Base-by-base conservation (phyloP, 805 yeast species). In the Pichia scutulata region DNA sequence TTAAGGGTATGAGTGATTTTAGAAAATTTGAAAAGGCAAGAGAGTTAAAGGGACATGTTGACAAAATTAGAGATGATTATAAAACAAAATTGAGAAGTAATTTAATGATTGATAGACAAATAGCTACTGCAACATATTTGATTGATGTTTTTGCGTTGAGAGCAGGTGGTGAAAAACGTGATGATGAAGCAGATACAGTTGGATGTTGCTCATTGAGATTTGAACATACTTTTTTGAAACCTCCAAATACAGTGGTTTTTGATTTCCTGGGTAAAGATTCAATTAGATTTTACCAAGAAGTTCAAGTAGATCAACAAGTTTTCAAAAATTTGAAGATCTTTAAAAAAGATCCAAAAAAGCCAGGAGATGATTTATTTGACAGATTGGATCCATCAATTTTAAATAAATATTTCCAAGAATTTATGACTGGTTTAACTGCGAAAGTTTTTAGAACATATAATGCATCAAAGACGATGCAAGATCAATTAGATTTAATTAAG, bases 161-260 rank as follows among this genome's bases (percentile, higher is more conserved):
- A 84, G 97, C 97, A 1, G 97, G 97, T 65, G 97, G 97, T 60
- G 97, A 92, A 67, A 92, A 92, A 66, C 85, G 92, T 12, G 98
- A 92, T 3, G 98, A 92, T 58, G 97, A 90, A 64, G 98, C 98
- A 2, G 98, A 92, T 65, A 92, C 98, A 1, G 98, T 92, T 43
- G 98, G 98, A 43, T 92, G 98, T 69, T 92, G 98, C 70, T 90
- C 97, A 1, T 75, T 92, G 57, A 73, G 98, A 60, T 90, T 72
- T 62, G 98, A 90, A 65, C 98, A 90, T 67, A 78, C 92, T 42
- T 83, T 90, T 1, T 73, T 92, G 52, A 79, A 79, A 57, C 96
- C 96, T 2, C 97, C 97, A 9, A 81, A 80, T 57, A 84, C 76
- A 6, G 97, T 92, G 16, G 77, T 85, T 10, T 89, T 90, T 70